Conservation (phyloP, 352 stramenopile species). For the Peronospora belbahrii region DNA sequence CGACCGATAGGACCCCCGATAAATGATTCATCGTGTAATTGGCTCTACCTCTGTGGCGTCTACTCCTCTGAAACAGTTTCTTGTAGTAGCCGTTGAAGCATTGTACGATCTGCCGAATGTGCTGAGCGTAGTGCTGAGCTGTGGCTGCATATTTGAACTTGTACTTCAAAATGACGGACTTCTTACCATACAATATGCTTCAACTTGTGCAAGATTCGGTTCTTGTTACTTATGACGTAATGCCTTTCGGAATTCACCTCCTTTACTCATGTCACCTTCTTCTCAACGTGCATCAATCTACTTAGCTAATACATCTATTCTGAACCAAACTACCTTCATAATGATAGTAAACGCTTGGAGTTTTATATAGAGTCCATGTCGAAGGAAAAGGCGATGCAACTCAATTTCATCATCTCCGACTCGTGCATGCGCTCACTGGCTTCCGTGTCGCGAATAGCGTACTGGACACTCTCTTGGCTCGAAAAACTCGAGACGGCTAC, state of each 20-base stretch:
- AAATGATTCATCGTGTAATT: too few species aligned
- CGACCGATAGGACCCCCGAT: too few species aligned
- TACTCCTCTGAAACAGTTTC: too few species aligned
- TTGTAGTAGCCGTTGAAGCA: too few species aligned
- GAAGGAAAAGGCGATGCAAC: slow-evolving; percentile 26
- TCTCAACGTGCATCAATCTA: not conserved
- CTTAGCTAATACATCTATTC: slow-evolving; percentile 2
- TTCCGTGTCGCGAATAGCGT: slow-evolving; percentile 24
- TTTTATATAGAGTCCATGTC: slow-evolving; percentile 1
- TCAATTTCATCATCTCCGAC: slow-evolving; percentile 23
- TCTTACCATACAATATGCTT: too few species aligned
- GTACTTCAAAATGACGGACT: too few species aligned
- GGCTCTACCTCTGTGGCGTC: too few species aligned
- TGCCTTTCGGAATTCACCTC: not conserved
- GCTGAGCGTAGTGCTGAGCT: too few species aligned
- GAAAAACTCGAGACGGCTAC: slow-evolving; percentile 14
- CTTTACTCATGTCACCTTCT: not conserved
- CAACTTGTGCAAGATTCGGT: too few species aligned
- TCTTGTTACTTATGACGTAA: not conserved
- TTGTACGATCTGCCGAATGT: too few species aligned
- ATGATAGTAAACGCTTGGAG: slow-evolving; percentile 1
- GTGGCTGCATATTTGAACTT: too few species aligned
- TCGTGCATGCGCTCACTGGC: slow-evolving; percentile 31
- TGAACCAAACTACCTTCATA: slow-evolving; percentile 15
- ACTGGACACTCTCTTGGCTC: slow-evolving; percentile 18